A percentile compares a stretch with the other conserved stretches of the same genome.
Evolutionary conservation across 345 rosid species (phyloP).

Genomic region (Populus ilicifolia): DNA sequence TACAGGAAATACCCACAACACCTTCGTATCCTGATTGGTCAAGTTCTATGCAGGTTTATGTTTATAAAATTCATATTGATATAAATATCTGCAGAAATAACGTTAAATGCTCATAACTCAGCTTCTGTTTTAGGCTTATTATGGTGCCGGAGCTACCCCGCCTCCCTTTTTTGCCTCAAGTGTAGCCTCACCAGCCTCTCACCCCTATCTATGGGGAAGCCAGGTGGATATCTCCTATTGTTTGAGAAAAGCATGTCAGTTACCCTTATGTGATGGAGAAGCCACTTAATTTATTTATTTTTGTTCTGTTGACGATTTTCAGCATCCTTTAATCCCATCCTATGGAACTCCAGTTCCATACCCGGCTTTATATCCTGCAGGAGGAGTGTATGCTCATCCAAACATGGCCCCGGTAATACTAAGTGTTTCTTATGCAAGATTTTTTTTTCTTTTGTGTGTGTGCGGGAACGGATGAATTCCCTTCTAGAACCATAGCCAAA

Average conservation of each 20-base stretch:
- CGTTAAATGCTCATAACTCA: conserved; percentile 18
- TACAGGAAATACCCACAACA: conserved; percentile 65
- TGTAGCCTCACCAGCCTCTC: conserved; percentile 83
- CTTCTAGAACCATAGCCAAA: neutral
- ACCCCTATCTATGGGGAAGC: conserved; percentile 84
- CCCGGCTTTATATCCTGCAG: conserved; percentile 85
- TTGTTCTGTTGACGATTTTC: conserved; percentile 19
- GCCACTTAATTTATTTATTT: neutral
- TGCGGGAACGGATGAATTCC: neutral
- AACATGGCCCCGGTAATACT: conserved; percentile 62
- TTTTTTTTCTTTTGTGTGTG: neutral
- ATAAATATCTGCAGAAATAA: neutral
- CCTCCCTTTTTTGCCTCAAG: conserved; percentile 80
- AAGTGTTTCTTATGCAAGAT: neutral
- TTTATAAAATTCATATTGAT: conserved; percentile 8
- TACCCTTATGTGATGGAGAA: neutral
- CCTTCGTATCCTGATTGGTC: conserved; percentile 87
- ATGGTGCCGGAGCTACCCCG: conserved; percentile 82
- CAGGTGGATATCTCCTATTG: conserved; percentile 50
- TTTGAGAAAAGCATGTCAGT: neutral
- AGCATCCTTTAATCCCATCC: conserved; percentile 89
- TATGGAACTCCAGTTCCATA: conserved; percentile 95
- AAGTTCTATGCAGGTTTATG: conserved; percentile 76
- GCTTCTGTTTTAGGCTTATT: conserved; percentile 66
- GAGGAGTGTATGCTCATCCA: conserved; percentile 87